A percentile compares a stretch with the other conserved stretches of the same genome.
Conservation (phyloP, 1,284 basidiomycete species). For the Singerocomus inundabilis region DNA sequence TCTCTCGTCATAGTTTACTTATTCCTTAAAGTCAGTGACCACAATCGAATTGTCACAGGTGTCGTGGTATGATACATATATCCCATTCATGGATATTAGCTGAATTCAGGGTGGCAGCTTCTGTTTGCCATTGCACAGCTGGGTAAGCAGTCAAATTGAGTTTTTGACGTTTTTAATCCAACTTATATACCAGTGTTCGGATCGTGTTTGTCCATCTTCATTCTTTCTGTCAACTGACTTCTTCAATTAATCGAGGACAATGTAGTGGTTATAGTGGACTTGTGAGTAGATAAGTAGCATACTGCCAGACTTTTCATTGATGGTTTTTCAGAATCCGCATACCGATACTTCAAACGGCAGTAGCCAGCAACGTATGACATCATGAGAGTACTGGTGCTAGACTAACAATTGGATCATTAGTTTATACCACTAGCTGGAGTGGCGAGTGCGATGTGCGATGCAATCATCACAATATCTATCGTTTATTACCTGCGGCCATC, state of each 20-base stretch:
- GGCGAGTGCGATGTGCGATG: constrained; percentile 15
- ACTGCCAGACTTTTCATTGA: background rate
- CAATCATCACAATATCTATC: constrained; percentile 20
- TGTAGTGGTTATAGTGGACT: constrained; percentile 1
- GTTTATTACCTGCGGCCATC: constrained; percentile 20
- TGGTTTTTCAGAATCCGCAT: constrained; percentile 7
- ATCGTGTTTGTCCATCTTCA: constrained; percentile 11
- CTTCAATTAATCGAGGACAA: background rate
- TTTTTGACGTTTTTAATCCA: background rate
- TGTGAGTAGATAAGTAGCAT: constrained; percentile 6
- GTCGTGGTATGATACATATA: constrained; percentile 14
- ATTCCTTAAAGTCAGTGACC: constrained; percentile 19
- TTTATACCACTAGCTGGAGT: constrained; percentile 4
- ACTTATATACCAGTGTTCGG: constrained; percentile 13
- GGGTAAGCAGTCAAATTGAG: constrained; percentile 6
- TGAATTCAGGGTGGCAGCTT: constrained; percentile 8
- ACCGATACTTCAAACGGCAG: constrained; percentile 7
- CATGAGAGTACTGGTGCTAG: background rate
- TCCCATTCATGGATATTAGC: background rate
- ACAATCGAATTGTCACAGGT: constrained; percentile 17
- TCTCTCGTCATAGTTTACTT: background rate
- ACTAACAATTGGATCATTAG: constrained; percentile 5
- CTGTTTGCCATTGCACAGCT: constrained; percentile 12
- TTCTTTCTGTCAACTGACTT: background rate
- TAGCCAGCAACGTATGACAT: constrained; percentile 3